These are phyloP conservation scores for Alternaria gaisen DNA, from an alignment of 2,329 filamentous ascomycete genomes.

Conservation along the genomic window DNA sequence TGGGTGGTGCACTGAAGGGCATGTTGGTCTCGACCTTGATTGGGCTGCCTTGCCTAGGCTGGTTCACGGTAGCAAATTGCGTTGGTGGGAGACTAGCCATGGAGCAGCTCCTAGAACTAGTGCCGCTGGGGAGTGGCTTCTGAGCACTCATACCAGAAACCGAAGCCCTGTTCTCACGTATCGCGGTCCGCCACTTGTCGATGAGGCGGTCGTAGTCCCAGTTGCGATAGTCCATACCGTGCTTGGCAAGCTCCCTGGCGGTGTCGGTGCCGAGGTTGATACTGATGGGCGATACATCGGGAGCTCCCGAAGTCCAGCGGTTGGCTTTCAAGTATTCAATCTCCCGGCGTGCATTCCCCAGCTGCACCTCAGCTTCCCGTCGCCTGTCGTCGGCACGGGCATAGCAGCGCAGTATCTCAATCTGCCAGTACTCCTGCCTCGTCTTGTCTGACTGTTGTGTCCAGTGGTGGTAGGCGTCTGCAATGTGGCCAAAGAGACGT, in stretches of 20 bases:
- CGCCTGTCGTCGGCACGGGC: slow-evolving; percentile 52
- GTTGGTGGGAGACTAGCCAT: slow-evolving; percentile 41
- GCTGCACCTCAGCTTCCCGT: slow-evolving; percentile 47
- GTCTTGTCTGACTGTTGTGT: slow-evolving; percentile 65
- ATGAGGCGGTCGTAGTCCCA: slow-evolving; percentile 54
- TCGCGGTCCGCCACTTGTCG: slow-evolving; percentile 51
- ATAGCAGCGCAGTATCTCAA: slow-evolving; percentile 58
- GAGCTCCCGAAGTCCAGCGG: slow-evolving; percentile 36
- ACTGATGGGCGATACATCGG: slow-evolving; percentile 45
- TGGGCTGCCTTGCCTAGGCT: slow-evolving; percentile 25
- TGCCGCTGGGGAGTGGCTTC: slow-evolving; percentile 39
- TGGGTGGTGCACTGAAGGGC: slow-evolving; percentile 45
- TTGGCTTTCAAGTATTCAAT: slow-evolving; percentile 53
- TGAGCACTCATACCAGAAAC: slow-evolving; percentile 47
- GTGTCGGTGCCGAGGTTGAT: slow-evolving; percentile 50
- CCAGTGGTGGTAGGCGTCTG: slow-evolving; percentile 83
- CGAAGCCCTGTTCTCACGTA: slow-evolving; percentile 43
- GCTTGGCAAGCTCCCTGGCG: slow-evolving; percentile 50
- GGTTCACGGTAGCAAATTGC: slow-evolving; percentile 30
- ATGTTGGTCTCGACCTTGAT: slow-evolving; percentile 32
- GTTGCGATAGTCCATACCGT: slow-evolving; percentile 49
- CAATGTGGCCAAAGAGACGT: slow-evolving; percentile 76
- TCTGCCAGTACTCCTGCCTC: slow-evolving; percentile 55
- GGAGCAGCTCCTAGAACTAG: slow-evolving; percentile 37
- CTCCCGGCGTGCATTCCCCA: slow-evolving; percentile 54